A percentile compares a stretch with the other conserved stretches of the same genome.
phyloP scores from a whole-genome alignment of 805 yeast genomes.

The Candida chilensis region DNA sequence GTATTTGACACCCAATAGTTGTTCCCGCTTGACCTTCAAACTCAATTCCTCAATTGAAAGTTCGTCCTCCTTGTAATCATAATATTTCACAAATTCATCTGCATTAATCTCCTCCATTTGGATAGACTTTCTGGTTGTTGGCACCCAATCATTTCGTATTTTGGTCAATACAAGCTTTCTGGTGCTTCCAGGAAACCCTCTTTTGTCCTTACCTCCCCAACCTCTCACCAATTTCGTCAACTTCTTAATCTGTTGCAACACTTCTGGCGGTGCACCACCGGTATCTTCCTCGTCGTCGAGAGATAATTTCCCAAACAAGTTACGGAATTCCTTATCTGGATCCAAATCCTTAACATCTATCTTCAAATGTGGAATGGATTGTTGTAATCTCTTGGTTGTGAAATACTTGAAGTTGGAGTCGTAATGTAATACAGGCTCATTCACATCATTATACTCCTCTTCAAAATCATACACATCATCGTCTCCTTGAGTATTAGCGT shows the following conservation, averaged over 20 bases:
- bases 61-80: conserved; percentile 23
- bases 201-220: conserved; percentile 78
- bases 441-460: conserved; percentile 14
- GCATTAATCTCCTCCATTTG: conserved; percentile 44
- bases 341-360: conserved; percentile 49
- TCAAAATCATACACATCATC: conserved; percentile 9
- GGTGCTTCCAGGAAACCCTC: conserved; percentile 65
- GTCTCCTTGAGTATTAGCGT: conserved; percentile 7
- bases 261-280: conserved; percentile 63
- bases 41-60: conserved; percentile 15
- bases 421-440: conserved; percentile 21
- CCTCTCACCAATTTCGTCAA: conserved; percentile 54
- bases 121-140: conserved; percentile 54
- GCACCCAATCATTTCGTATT: conserved; percentile 75
- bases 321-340: conserved; percentile 66
- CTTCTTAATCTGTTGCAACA: conserved; percentile 52
- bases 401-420: conserved; percentile 36
- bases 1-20: conserved; percentile 40
- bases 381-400: conserved; percentile 33
- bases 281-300: conserved; percentile 65
- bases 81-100: conserved; percentile 24
- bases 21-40: conserved; percentile 14
- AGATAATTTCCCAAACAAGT: conserved; percentile 65
- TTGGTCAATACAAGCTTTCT: conserved; percentile 62
- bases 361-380: conserved; percentile 28